Evolutionary conservation across 1,284 basidiomycete genomes (phyloP).

Genomic region (Cryptococcus floricola): DNA sequence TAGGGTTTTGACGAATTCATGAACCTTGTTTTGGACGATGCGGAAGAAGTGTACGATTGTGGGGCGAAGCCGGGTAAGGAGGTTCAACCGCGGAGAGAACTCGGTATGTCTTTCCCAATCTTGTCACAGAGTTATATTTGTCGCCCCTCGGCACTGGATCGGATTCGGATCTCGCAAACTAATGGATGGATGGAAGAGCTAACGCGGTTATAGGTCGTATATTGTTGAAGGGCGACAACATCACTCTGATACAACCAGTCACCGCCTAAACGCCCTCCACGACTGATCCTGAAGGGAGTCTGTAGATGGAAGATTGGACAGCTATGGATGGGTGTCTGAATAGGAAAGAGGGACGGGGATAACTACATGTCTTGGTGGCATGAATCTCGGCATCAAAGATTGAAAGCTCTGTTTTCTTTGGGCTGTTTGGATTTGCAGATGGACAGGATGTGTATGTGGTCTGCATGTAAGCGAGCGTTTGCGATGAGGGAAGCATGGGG

Average conservation of each 20-base stretch:
- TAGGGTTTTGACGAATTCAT: conserved; percentile 99
- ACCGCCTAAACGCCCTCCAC: background rate
- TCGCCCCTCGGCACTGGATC: background rate
- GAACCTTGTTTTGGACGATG: conserved; percentile 97
- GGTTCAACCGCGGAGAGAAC: conserved; percentile 55
- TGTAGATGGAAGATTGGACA: too few relatives aligned
- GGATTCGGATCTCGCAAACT: too few relatives aligned
- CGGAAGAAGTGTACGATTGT: conserved; percentile 86
- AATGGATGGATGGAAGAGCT: background rate
- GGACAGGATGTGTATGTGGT: too few relatives aligned
- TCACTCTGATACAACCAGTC: conserved; percentile 79
- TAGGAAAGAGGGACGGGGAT: too few relatives aligned
- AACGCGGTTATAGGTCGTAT: conserved; percentile 66
- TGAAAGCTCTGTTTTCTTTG: too few relatives aligned
- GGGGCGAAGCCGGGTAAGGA: conserved; percentile 77
- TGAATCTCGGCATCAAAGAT: too few relatives aligned
- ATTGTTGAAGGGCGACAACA: conserved; percentile 92
- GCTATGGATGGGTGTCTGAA: too few relatives aligned
- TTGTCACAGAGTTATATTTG: background rate
- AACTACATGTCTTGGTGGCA: too few relatives aligned
- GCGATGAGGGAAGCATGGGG: too few relatives aligned
- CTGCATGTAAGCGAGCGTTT: too few relatives aligned
- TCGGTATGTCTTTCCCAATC: conserved; percentile 35
- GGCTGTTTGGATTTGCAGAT: too few relatives aligned
- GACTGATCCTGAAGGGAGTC: too few relatives aligned